Evolutionary conservation across 148 eudicot species (phyloP).

Genomic region (Fagopyrum esculentum): DNA sequence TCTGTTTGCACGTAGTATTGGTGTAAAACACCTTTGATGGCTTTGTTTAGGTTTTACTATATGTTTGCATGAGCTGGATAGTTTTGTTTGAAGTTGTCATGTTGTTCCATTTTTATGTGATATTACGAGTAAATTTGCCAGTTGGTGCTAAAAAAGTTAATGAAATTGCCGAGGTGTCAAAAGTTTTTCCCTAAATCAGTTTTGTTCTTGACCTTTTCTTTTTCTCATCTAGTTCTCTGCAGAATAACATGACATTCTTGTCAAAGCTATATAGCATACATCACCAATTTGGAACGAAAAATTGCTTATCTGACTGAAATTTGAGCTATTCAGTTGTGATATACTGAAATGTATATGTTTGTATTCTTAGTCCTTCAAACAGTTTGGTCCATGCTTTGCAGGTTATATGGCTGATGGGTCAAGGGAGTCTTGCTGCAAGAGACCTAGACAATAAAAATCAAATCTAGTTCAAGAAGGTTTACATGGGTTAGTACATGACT

Average conservation of each 20-base stretch:
- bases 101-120: background rate
- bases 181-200: background rate
- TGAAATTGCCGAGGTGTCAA: background rate
- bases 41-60: background rate
- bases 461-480: slow-evolving; percentile 26
- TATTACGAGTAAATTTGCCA: background rate
- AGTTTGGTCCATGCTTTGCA: slow-evolving; percentile 19
- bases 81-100: background rate
- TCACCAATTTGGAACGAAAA: background rate
- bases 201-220: background rate
- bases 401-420: slow-evolving; percentile 31
- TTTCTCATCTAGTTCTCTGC: background rate
- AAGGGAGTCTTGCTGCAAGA: slow-evolving; percentile 17
- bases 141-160: background rate
- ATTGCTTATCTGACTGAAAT: background rate
- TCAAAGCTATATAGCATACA: background rate
- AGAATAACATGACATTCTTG: background rate
- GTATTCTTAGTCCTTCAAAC: background rate
- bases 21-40: background rate
- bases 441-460: slow-evolving; percentile 18
- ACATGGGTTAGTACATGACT: slow-evolving; percentile 36
- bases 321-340: background rate
- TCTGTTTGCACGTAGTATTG: background rate
- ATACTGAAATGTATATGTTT: background rate
- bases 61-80: background rate